Percentiles rank a stretch among this genome's conserved stretches.
Conservation (phyloP, 1,284 basidiomycete species). For the Trichosporon sp. region DNA sequence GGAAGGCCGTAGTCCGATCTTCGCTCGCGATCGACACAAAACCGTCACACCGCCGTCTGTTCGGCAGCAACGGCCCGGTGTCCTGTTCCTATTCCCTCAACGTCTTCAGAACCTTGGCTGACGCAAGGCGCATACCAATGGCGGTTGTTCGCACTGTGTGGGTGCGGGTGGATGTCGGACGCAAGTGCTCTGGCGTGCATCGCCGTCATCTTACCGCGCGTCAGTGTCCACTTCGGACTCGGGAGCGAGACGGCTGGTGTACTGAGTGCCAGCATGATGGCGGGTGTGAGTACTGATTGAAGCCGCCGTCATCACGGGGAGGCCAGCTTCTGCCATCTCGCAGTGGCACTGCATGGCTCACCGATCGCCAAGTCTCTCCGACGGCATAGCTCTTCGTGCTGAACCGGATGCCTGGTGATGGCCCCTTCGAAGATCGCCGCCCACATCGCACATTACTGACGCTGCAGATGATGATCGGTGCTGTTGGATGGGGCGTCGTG, state of each 20-base stretch:
- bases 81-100: not conserved
- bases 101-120: not conserved
- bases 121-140: slow-evolving; percentile 30
- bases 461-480: slow-evolving; percentile 89
- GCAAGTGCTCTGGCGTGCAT: slow-evolving; percentile 45
- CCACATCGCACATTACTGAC: not conserved
- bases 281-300: slow-evolving; percentile 52
- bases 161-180: slow-evolving; percentile 64
- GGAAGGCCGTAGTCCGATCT: too few relatives aligned
- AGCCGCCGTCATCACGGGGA: too few relatives aligned
- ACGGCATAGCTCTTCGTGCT: too few relatives aligned
- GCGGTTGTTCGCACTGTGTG: slow-evolving; percentile 55
- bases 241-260: slow-evolving; percentile 36
- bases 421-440: not conserved
- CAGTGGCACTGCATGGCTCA: too few relatives aligned
- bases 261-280: slow-evolving; percentile 38
- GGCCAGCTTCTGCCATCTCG: too few relatives aligned
- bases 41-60: not conserved
- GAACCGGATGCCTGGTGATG: too few relatives aligned
- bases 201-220: slow-evolving; percentile 85
- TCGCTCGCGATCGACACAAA: too few relatives aligned
- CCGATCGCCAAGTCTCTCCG: too few relatives aligned
- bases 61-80: not conserved
- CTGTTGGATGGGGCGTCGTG: slow-evolving; percentile 83
- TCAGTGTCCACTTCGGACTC: slow-evolving; percentile 74